Evolutionary conservation across 1,284 basidiomycete species (phyloP).

Genomic region (Cutaneotrichosporon arboriforme): DNA sequence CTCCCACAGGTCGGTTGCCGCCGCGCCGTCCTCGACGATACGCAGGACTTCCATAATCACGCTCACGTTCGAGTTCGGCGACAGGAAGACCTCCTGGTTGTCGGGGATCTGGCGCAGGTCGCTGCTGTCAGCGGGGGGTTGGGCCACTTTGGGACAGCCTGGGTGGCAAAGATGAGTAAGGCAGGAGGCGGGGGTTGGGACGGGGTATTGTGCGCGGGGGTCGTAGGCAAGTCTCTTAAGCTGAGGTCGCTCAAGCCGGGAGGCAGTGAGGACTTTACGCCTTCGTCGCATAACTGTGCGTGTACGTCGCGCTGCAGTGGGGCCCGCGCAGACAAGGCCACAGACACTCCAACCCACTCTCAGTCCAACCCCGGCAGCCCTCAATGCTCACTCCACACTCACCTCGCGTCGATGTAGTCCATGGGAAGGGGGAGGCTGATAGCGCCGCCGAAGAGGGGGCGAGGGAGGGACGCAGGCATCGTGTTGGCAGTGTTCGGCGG

Average conservation of each 20-base stretch:
- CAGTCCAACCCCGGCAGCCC: not conserved
- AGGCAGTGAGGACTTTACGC: too few relatives aligned
- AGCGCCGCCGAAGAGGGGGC: slow-evolving; percentile 60
- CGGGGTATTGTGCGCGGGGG: not conserved
- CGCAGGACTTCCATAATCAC: slow-evolving; percentile 83
- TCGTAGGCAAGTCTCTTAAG: too few relatives aligned
- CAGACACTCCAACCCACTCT: too few relatives aligned
- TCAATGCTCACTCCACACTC: slow-evolving; percentile 40
- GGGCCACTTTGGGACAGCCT: too few relatives aligned
- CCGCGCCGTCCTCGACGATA: slow-evolving; percentile 57
- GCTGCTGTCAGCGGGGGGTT: slow-evolving; percentile 52
- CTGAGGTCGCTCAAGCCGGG: too few relatives aligned
- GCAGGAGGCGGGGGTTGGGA: not conserved
- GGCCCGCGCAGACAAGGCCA: too few relatives aligned
- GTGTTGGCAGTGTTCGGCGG: not conserved
- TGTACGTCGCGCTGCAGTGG: too few relatives aligned
- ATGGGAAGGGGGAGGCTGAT: slow-evolving; percentile 62
- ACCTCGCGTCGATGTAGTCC: slow-evolving; percentile 79
- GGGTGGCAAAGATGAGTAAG: not conserved
- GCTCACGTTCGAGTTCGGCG: slow-evolving; percentile 63
- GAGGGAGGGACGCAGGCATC: slow-evolving; percentile 12
- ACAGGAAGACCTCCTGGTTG: slow-evolving; percentile 89
- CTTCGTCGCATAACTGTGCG: too few relatives aligned
- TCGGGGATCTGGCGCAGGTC: slow-evolving; percentile 91
- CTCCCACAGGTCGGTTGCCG: slow-evolving; percentile 49